Evolutionary conservation across 2,329 filamentous ascomycete genomes (phyloP), one percentile per base, ranked within the genome.

Genomic region (Hymenoscyphus scutula): DNA sequence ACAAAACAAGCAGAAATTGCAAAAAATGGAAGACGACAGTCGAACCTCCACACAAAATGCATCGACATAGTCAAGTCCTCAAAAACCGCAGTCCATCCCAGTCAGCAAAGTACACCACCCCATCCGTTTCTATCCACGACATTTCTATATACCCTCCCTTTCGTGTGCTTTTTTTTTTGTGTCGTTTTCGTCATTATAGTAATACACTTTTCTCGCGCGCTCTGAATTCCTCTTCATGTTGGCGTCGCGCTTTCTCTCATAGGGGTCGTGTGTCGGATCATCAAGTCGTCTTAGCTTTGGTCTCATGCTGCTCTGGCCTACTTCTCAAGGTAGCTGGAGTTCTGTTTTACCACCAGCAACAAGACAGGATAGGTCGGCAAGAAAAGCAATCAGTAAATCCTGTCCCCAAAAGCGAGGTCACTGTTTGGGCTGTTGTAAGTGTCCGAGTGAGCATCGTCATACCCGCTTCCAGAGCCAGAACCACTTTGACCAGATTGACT

Each of bases 361-460:
- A 13, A 37, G 13, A 37, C 34, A 13, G 34, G 34, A 15, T 5
- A 37, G n/a, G 41, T 8, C 11, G 41, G 11, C n/a, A 48, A 19
- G 19, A 48, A 13, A 29, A 37, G 3, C 2, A 48, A 23, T 75
- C 70, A 80, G 68, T 80, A 81, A 67, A 81, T 72, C 60, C 80
- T 75, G 57, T 79, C 77, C 23, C 77, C 73, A 66, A 80, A 80
- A 34, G 76, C 67, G 67, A 82, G 74, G 10, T 77, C 74, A 1
- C 55, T 60, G 17, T 59, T 54, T 37, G 67, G 59, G 13, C 60
- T 56, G n/a, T 48, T n/a, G 30, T 67, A 72, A 2, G 62, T 61
- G 51, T 71, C 70, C 8, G 64, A 66, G 5, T 64, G 69, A 3
- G 65, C 77, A 29, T 81, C 80, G 25, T 80, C 80, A 64, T 82